Conservation (phyloP, 768 basidiomycete species). For the Lentinus brumalis region DNA sequence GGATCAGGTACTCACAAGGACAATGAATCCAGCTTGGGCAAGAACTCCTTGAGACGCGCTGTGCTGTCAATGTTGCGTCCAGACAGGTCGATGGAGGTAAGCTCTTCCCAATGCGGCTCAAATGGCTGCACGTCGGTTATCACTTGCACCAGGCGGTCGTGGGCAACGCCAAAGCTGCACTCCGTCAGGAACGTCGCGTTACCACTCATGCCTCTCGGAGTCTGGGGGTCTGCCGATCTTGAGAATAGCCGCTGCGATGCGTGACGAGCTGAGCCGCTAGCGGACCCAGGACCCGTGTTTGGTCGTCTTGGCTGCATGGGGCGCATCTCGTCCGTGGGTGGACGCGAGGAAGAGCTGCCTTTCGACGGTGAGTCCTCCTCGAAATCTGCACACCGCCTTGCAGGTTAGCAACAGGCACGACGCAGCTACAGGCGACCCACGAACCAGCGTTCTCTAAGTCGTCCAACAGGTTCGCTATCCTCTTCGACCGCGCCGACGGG, state of each 20-base stretch:
- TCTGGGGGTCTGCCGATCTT: slow-evolving; percentile 17
- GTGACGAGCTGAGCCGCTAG: slow-evolving; percentile 2
- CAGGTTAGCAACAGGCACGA: slow-evolving; percentile 2
- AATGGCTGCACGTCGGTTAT: slow-evolving; percentile 96
- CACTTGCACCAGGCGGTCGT: slow-evolving; percentile 86
- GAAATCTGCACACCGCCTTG: slow-evolving; percentile 21
- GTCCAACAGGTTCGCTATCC: slow-evolving; percentile 80
- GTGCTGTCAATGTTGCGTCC: slow-evolving; percentile 77
- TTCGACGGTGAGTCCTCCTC: slow-evolving; percentile 61
- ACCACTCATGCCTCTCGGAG: slow-evolving; percentile 13
- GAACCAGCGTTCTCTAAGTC: slow-evolving; percentile 70
- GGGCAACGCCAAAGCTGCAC: slow-evolving; percentile 94
- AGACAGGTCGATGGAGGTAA: slow-evolving; percentile 74
- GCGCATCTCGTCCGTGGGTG: slow-evolving; percentile 48
- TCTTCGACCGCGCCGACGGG: slow-evolving; percentile 71
- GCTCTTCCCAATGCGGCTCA: slow-evolving; percentile 90
- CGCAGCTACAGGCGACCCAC: slow-evolving; percentile 25
- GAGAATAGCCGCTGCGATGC: slow-evolving; percentile 35
- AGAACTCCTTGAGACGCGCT: slow-evolving; percentile 84
- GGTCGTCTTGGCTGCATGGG: slow-evolving; percentile 47
- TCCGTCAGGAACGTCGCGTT: slow-evolving; percentile 87
- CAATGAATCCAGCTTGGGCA: slow-evolving; percentile 76
- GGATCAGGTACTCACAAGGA: slow-evolving; percentile 61
- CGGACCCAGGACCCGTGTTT: slow-evolving; percentile 2
- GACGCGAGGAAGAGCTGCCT: slow-evolving; percentile 44